phyloP scores from a whole-genome alignment of 2,329 filamentous ascomycete species.

The Penicillium polonicum region DNA sequence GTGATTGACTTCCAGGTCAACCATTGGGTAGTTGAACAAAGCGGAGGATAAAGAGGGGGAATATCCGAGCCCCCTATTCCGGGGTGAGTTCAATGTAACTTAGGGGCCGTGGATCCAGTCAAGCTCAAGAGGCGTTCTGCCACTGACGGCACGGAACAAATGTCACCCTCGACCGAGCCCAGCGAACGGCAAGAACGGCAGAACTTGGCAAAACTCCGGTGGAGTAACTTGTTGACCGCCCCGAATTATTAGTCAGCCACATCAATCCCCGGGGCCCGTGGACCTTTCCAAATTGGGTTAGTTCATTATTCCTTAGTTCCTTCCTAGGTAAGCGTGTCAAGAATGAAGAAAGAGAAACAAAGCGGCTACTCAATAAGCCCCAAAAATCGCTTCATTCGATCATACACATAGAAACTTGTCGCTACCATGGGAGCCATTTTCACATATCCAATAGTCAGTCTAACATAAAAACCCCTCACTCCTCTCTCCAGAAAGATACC shows the following conservation, averaged over 20 bases:
- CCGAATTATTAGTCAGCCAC: neutral
- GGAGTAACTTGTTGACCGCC: slow-evolving; percentile 17
- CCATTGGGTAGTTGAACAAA: slow-evolving; percentile 11
- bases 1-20: slow-evolving; percentile 9
- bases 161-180: neutral
- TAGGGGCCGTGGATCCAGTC: slow-evolving; percentile 11
- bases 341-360: neutral
- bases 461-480: slow-evolving; percentile 81
- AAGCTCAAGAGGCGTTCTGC: slow-evolving; percentile 22
- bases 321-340: too few relatives aligned
- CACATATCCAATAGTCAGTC: slow-evolving; percentile 88
- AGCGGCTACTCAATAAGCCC: neutral
- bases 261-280: neutral
- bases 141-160: slow-evolving; percentile 18
- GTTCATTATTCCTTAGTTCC: neutral
- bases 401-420: slow-evolving; percentile 66
- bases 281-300: neutral
- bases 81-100: neutral
- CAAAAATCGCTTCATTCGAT: slow-evolving; percentile 40
- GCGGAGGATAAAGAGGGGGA: slow-evolving; percentile 16
- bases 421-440: slow-evolving; percentile 92
- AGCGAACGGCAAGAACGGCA: slow-evolving; percentile 22
- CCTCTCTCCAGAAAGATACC: slow-evolving; percentile 76
- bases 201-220: slow-evolving; percentile 29
- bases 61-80: slow-evolving; percentile 17